These are phyloP conservation scores for Agastache rugosa DNA, from an alignment of 257 asterid species.

Conservation along the genomic window DNA sequence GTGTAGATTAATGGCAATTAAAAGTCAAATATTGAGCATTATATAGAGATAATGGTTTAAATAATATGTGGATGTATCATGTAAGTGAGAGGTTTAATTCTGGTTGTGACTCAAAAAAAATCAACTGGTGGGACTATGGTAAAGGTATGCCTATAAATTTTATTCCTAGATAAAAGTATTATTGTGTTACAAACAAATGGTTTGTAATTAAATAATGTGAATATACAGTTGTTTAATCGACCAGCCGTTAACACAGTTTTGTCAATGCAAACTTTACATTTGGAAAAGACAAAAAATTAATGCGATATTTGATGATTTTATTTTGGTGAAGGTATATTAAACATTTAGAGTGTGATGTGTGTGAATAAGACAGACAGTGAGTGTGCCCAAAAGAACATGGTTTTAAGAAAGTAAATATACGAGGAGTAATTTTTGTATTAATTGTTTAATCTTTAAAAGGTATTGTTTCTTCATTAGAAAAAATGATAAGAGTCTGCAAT, in stretches of 20 bases:
- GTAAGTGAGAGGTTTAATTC: neutral
- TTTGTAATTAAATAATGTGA: neutral
- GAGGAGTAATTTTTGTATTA: neutral
- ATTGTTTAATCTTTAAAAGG: neutral
- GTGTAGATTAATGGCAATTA: neutral
- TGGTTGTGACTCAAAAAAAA: too few species aligned
- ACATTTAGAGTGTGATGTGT: neutral
- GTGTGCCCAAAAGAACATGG: neutral
- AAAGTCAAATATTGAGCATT: neutral
- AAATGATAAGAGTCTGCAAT: neutral
- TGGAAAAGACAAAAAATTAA: neutral
- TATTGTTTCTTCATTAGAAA: too few species aligned
- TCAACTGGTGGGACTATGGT: too few species aligned
- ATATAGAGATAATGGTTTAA: neutral
- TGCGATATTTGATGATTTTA: neutral
- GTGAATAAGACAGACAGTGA: neutral
- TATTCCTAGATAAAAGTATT: neutral
- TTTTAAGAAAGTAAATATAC: neutral
- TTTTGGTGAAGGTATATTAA: neutral
- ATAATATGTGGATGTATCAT: neutral
- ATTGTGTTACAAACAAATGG: neutral
- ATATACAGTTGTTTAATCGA: neutral
- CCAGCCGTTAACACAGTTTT: neutral
- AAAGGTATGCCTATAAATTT: neutral
- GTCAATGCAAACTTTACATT: neutral